Base-by-base conservation (phyloP, 2,329 filamentous ascomycete genomes). In the Fusarium circinatum region DNA sequence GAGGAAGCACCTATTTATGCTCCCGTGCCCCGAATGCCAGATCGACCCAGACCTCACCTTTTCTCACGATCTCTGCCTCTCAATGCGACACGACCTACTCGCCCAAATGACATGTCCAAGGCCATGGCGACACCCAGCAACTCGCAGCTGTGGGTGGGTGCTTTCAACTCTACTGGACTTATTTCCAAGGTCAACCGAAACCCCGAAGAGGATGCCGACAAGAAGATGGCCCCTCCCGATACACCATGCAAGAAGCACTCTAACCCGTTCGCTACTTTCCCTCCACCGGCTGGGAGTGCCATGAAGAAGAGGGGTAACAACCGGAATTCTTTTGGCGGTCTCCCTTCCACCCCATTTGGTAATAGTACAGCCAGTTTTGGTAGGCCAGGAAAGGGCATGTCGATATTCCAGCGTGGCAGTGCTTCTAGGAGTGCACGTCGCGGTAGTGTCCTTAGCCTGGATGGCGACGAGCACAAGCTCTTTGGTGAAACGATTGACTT, bases 181-280 rank as follows among this genome's bases (percentile, higher is more conserved):
- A 92, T 99, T 61, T 98, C 96, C 17, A 99, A 99, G 84, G 94
- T 97, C 82, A 97, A 96, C 79, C 92, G 94, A 65, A 92, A 94
- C 80, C 89, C 92, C 1, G 94, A 98, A 75, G 89, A 94, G 58
- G 89, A 86, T 81, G 78, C 73, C 83, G 85, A 79, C 83, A 84
- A 87, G 82, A 91, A 92, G 79, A 85, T 89, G 78, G 88, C 89
- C 36, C 95, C 97, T 87, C 96, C 96, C 2, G 96, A 98, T 80
- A 99, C 96, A 3, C 96, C 96, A 3, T 98, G 96, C 83, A 99
- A 98, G 85, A 95, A 96, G 80, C 91, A 93, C 60, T 86, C 88
- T 9, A 91, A 90, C 75, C 84, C 92, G 65, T 90, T 95, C 83
- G 87, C 93, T 76, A 90, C 93, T 58, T 89, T 89, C 82, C 90